Evolutionary conservation across 768 basidiomycete genomes (phyloP).

Genomic region (Suillus spraguei): DNA sequence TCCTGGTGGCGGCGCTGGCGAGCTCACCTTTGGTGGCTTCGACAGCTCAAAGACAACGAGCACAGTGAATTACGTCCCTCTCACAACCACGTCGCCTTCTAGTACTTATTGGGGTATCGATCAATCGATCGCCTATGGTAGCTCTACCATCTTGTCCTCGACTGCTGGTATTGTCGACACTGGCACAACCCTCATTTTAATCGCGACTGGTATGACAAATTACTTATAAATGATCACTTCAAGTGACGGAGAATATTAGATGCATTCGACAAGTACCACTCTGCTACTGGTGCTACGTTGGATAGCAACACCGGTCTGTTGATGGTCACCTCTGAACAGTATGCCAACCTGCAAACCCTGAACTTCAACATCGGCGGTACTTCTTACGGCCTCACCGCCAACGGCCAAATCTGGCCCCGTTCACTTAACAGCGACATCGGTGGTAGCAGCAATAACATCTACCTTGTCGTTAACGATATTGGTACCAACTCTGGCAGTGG

Average conservation of each 20-base stretch:
- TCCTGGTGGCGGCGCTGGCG: conserved; percentile 24
- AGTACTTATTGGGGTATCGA: conserved; percentile 35
- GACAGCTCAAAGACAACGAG: conserved; percentile 30
- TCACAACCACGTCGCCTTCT: conserved; percentile 27
- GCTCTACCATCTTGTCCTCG: conserved; percentile 19
- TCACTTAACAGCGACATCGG: conserved; percentile 34
- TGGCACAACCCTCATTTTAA: conserved; percentile 30
- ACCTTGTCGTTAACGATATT: conserved; percentile 31
- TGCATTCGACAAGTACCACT: conserved; percentile 25
- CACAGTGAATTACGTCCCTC: conserved; percentile 23
- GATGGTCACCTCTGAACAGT: conserved; percentile 27
- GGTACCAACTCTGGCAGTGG: conserved; percentile 18
- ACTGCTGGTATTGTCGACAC: conserved; percentile 38
- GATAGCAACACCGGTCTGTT: conserved; percentile 35
- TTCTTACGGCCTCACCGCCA: conserved; percentile 23
- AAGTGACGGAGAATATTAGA: conserved; percentile 15
- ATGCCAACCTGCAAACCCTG: conserved; percentile 25
- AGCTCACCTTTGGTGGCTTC: conserved; percentile 37
- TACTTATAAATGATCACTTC: not conserved
- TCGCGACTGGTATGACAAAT: conserved; percentile 23
- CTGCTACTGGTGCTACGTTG: conserved; percentile 27
- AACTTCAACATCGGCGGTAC: conserved; percentile 28
- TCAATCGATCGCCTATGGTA: conserved; percentile 32
- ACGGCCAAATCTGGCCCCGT: conserved; percentile 39
- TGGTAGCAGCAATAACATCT: conserved; percentile 26